Conservation (phyloP, 106 monocot species). For the Dendrobium catenatum region DNA sequence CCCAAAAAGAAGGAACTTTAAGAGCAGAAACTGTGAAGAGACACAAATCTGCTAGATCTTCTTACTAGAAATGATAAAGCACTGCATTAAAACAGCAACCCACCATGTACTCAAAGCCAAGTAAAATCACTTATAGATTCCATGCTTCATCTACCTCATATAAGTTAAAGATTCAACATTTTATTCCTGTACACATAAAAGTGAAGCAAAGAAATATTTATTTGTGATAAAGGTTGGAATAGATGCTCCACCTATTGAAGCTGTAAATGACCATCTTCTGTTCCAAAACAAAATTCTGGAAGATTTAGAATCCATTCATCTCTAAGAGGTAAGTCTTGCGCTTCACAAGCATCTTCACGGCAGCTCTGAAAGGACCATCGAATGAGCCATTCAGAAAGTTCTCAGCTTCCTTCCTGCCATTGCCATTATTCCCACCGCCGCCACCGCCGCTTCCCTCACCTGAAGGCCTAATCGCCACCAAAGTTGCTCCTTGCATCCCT, state of each 20-base stretch:
- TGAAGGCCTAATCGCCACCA: slow-evolving; percentile 70
- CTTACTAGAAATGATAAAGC: too few relatives aligned
- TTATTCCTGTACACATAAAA: background rate
- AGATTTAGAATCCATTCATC: slow-evolving; percentile 75
- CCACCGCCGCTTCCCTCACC: slow-evolving; percentile 19
- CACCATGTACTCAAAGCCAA: too few relatives aligned
- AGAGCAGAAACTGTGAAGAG: too few relatives aligned
- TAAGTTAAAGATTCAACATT: background rate
- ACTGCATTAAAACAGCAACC: too few relatives aligned
- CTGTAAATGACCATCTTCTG: background rate
- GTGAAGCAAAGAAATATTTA: background rate
- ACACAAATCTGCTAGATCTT: too few relatives aligned
- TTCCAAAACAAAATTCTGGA: background rate
- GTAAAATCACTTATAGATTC: background rate
- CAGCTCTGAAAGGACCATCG: slow-evolving; percentile 58
- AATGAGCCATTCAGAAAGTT: slow-evolving; percentile 52
- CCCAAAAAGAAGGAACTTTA: too few relatives aligned
- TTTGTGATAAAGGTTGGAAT: background rate
- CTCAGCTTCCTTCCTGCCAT: slow-evolving; percentile 53
- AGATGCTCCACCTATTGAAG: background rate
- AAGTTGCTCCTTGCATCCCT: slow-evolving; percentile 72
- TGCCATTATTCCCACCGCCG: background rate
- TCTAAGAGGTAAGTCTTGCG: slow-evolving; percentile 67
- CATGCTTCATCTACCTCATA: background rate
- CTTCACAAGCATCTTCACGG: slow-evolving; percentile 54